Percentiles rank a stretch among this genome's conserved stretches.
phyloP scores from a whole-genome alignment of 1,284 basidiomycete genomes.

The Mrakiaceae sp. region DNA sequence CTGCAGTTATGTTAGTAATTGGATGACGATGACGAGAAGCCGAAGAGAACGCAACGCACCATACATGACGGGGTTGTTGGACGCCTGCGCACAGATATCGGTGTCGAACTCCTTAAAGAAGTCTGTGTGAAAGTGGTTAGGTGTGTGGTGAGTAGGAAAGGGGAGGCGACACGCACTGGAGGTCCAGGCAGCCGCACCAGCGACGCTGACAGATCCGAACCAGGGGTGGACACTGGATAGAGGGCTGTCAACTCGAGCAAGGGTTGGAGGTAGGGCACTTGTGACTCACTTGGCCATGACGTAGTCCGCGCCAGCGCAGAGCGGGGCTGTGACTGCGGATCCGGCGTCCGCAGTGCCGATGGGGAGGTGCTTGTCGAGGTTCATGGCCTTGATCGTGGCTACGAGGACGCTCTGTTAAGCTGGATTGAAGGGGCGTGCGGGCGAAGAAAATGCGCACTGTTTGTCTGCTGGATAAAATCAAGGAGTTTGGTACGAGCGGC shows the following conservation, averaged over 20 bases:
- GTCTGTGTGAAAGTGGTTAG: slow-evolving; percentile 16
- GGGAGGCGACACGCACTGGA: slow-evolving; percentile 19
- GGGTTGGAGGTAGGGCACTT: slow-evolving; percentile 34
- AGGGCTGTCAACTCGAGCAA: slow-evolving; percentile 32
- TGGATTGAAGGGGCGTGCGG: too few species aligned
- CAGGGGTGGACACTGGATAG: slow-evolving; percentile 67
- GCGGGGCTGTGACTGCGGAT: slow-evolving; percentile 60
- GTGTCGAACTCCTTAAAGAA: slow-evolving; percentile 44
- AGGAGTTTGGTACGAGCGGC: slow-evolving; percentile 10
- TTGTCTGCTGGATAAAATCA: slow-evolving; percentile 6
- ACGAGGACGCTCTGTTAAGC: slow-evolving; percentile 30
- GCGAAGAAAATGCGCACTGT: background rate
- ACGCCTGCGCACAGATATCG: slow-evolving; percentile 27
- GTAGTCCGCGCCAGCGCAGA: slow-evolving; percentile 63
- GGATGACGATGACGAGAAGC: slow-evolving; percentile 19
- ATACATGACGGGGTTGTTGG: slow-evolving; percentile 47
- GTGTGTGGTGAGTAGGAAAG: too few species aligned
- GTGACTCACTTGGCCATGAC: slow-evolving; percentile 37
- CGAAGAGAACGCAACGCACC: too few species aligned
- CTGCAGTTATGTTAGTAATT: slow-evolving; percentile 44
- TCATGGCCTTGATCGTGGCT: slow-evolving; percentile 37
- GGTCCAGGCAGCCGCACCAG: slow-evolving; percentile 58
- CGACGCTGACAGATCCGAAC: slow-evolving; percentile 54
- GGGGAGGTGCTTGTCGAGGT: slow-evolving; percentile 9
- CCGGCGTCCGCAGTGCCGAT: slow-evolving; percentile 89